Evolutionary conservation across 2,329 filamentous ascomycete genomes (phyloP).

Genomic region (Chaetomiaceae sp.): DNA sequence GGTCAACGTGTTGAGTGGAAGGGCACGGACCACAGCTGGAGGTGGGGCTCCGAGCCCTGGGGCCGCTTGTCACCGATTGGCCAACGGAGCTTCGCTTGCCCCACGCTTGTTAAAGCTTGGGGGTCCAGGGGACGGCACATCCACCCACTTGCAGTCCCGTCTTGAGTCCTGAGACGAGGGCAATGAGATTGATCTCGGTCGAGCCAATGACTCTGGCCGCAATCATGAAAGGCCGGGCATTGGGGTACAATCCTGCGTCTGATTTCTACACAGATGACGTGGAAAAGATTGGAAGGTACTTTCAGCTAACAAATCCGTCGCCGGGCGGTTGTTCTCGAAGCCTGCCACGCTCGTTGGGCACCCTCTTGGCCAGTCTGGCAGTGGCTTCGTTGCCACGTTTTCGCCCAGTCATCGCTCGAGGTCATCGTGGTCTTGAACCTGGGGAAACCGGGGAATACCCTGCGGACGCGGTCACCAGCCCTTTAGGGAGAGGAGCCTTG

Average conservation of each 20-base stretch:
- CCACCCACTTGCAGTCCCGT: too few relatives aligned
- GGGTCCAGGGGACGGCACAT: conserved; percentile 12
- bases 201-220: too few relatives aligned
- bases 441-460: background rate
- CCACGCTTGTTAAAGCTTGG: conserved; percentile 11
- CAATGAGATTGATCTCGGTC: too few relatives aligned
- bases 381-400: conserved; percentile 1
- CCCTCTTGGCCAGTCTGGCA: background rate
- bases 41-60: background rate
- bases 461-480: background rate
- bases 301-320: too few relatives aligned
- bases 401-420: background rate
- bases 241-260: too few relatives aligned
- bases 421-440: background rate
- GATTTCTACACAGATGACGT: too few relatives aligned
- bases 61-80: conserved; percentile 5
- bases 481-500: background rate
- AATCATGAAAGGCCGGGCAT: too few relatives aligned
- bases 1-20: conserved; percentile 14
- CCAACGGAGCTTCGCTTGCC: background rate
- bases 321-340: background rate
- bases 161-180: too few relatives aligned
- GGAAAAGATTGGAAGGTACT: too few relatives aligned
- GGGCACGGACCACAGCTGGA: conserved; percentile 18
- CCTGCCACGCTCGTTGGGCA: background rate